Base-by-base conservation (phyloP, 2,329 filamentous ascomycete species). In the Aspergillus pseudonomiae region DNA sequence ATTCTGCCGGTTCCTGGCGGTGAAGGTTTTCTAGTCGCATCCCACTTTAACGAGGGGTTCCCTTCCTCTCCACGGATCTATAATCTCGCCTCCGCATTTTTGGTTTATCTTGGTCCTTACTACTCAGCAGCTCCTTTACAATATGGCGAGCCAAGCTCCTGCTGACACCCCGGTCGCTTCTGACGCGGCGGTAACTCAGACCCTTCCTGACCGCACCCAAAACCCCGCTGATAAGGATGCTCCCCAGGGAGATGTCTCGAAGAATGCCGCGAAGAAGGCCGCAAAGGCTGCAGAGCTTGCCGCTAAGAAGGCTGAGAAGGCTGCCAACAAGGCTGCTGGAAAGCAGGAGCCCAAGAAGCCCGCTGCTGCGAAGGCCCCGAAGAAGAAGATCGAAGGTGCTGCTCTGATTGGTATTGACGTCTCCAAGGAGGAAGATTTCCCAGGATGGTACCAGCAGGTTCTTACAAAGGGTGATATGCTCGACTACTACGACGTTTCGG, bases 401-500 rank as follows among this genome's bases (percentile, higher is more conserved):
- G 86, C 85, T 59, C 77, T 96, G 68, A 96, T 95, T 72, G 94
- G 94, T 68, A 97, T 97, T 74, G 95, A 94, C 67, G 88, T 91
- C 65, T 85, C 86, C 67, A 98, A 97, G 81, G 84, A 90, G 56
- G 90, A 91, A 55, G 93, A 98, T 81, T 95, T 99, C 77, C 86
- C 92, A 57, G 89, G 89, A 80, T 99, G 95, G 95, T 99, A 99
- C 81, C 93, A 97, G 81, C 94, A 99, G 81, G 92, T 98, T 65
- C 91, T 99, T 62, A 89, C 94, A 75, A 99, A 99, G 86, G 92
- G 93, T 72, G 93, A 97, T 78, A 92, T 99, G 91, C 90, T 98
- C 73, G 94, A 97, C 75, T 99, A 97, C 86, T 98, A 97, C 75
- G 91, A 97, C 81, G 94, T 98, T 66, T 92, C 94, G n/a, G 92